These are phyloP conservation scores for Naganishia friedmannii DNA, from an alignment of 768 basidiomycete species.

Conservation along the genomic window DNA sequence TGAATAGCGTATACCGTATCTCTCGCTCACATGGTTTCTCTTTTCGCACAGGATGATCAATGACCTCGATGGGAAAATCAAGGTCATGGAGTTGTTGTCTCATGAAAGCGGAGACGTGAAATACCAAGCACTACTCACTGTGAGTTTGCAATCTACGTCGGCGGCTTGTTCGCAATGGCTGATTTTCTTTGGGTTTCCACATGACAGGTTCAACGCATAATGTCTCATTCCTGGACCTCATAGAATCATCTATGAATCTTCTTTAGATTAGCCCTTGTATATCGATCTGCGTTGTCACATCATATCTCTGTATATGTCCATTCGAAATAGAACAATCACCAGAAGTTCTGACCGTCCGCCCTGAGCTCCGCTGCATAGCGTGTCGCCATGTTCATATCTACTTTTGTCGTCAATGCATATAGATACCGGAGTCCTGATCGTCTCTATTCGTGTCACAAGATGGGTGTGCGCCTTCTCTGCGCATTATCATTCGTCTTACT, in stretches of 20 bases:
- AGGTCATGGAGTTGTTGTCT: slow-evolving; percentile 73
- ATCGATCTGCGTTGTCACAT: background rate
- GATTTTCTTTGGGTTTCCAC: background rate
- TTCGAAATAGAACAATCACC: background rate
- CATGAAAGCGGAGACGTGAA: slow-evolving; percentile 83
- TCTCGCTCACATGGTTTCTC: slow-evolving; percentile 4
- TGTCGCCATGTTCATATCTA: background rate
- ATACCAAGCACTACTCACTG: slow-evolving; percentile 84
- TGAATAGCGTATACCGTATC: background rate
- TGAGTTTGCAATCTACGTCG: slow-evolving; percentile 13
- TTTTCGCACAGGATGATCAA: slow-evolving; percentile 64
- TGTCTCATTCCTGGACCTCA: slow-evolving; percentile 29
- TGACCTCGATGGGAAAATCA: slow-evolving; percentile 75
- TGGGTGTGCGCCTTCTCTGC: slow-evolving; percentile 12
- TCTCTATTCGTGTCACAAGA: slow-evolving; percentile 15
- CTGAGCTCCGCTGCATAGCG: background rate
- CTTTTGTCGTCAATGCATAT: slow-evolving; percentile 3
- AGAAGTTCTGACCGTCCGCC: background rate
- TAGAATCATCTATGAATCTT: slow-evolving; percentile 4
- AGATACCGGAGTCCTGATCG: slow-evolving; percentile 6
- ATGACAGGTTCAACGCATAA: slow-evolving; percentile 26
- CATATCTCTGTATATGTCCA: background rate
- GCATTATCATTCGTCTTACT: slow-evolving; percentile 7
- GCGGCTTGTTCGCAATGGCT: background rate
- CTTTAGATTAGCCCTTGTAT: background rate